Conservation (phyloP, 306 rosid genomes). For the Castanea sativa region DNA sequence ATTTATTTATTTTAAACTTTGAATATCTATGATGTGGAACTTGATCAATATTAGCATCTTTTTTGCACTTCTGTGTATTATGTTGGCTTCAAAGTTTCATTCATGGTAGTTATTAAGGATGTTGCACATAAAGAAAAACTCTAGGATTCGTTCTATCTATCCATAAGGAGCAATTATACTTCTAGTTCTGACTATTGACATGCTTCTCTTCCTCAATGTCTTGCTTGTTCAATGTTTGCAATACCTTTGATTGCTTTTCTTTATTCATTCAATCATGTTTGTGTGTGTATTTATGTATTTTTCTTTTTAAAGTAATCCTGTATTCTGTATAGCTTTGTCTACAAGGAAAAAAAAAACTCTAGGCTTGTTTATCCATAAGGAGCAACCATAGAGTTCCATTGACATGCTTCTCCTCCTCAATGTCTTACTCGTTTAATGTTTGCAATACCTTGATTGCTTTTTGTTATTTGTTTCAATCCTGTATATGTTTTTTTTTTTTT, state of each 20-base stretch:
- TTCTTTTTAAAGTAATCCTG: too few relatives aligned
- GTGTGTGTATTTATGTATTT: too few relatives aligned
- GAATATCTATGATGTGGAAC: neutral
- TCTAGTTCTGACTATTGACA: too few relatives aligned
- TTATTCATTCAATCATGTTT: too few relatives aligned
- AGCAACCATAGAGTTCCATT: neutral
- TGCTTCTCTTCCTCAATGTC: too few relatives aligned
- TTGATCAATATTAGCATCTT: neutral
- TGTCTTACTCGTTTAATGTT: neutral
- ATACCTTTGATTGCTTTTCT: too few relatives aligned
- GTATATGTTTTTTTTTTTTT: too few relatives aligned
- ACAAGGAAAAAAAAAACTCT: too few relatives aligned
- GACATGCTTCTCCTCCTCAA: neutral
- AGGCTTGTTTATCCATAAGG: neutral
- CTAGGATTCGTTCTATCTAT: neutral
- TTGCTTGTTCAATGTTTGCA: too few relatives aligned
- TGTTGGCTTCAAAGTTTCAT: neutral
- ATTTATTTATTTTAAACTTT: slow-evolving; percentile 14
- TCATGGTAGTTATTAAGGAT: neutral
- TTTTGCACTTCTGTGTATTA: slow-evolving; percentile 1
- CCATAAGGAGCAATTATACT: neutral
- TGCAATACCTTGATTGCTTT: neutral
- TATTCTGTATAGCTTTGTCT: too few relatives aligned
- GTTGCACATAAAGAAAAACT: neutral
- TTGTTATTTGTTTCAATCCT: neutral